Evolutionary conservation across 352 stramenopile species (phyloP), one percentile per base, ranked within the genome.

Genomic region (Pythium aphanidermatum): DNA sequence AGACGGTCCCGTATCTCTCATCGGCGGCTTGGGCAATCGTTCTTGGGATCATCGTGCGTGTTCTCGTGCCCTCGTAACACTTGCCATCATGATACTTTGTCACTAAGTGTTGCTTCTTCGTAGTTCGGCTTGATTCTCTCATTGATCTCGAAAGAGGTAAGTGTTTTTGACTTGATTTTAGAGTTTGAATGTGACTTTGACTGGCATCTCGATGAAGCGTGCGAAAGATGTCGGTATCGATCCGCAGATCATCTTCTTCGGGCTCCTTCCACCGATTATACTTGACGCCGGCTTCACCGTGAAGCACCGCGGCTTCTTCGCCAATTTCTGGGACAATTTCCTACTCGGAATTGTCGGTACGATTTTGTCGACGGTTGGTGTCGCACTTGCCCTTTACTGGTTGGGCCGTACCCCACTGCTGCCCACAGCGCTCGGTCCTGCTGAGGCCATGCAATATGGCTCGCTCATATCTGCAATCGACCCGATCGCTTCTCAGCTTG

Each of bases 401-500:
- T 60, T 83, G 29, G 76, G 64, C 9, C 55, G 37, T 14, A 51
- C 46, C 25, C 28, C 46, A 4, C 38, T 55, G 14, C 24, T 60
- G 19, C 27, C 27, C 7, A 50, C 45, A 6, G 37, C 36, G 2
- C 34, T 64, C 4, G 52, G 26, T 31, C 31, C 55, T 4, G 39
- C 43, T 23, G 88, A 98, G 52, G 63, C 74, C 2, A 66, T 98
- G 24, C 59, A 96, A 17, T 98, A 97, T 68, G 89, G 89, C 25
- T 59, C 84, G 16, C 65, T 98, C 9, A 96, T 98, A 39, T 93
- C 70, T 4, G 83, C 90, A 12, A 89, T 97, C 5, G 92, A 98
- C 60, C 90, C 92, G 3, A 90, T 98, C 5, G 87, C 89, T 0
- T 97, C 88, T 11, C 59, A 97, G 16, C 83, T 79, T 2, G 96